phyloP scores from a whole-genome alignment of 2,329 filamentous ascomycete genomes.

The Bipolaris victoriae region DNA sequence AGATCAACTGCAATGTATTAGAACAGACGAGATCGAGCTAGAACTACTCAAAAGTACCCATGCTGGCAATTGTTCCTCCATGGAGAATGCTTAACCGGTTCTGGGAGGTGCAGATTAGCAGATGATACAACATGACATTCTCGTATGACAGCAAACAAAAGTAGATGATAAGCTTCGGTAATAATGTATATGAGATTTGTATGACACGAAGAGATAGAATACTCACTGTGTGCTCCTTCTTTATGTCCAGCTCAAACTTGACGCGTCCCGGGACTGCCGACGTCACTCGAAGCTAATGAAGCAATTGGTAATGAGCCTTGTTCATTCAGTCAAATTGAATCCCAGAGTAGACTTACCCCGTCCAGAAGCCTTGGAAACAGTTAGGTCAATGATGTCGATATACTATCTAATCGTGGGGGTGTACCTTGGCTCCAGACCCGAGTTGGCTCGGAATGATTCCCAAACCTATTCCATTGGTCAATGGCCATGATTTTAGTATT shows the following conservation, averaged over 20 bases:
- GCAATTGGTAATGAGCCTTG: not conserved
- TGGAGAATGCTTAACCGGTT: slow-evolving; percentile 79
- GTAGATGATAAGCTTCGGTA: no score
- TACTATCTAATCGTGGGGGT: not conserved
- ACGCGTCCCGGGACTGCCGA: slow-evolving; percentile 70
- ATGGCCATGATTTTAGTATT: not conserved
- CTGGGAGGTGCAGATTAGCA: slow-evolving; percentile 49
- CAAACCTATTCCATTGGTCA: slow-evolving; percentile 66
- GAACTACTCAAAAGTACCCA: slow-evolving; percentile 53
- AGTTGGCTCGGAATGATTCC: slow-evolving; percentile 83
- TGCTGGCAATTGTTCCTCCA: slow-evolving; percentile 78
- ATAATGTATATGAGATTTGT: no score
- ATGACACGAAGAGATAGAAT: not conserved
- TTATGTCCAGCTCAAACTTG: slow-evolving; percentile 76
- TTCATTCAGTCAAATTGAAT: not conserved
- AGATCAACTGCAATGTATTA: slow-evolving; percentile 60
- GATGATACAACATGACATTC: not conserved
- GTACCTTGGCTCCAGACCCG: slow-evolving; percentile 87
- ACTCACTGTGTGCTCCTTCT: slow-evolving; percentile 74
- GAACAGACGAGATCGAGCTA: not conserved
- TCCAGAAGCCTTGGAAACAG: slow-evolving; percentile 48
- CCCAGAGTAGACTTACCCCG: slow-evolving; percentile 39
- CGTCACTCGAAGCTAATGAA: slow-evolving; percentile 67
- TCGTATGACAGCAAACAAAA: not conserved
- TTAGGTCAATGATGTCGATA: not conserved